Evolutionary conservation across 2,329 filamentous ascomycete genomes (phyloP).

Genomic region (Helicocarpus griseus): DNA sequence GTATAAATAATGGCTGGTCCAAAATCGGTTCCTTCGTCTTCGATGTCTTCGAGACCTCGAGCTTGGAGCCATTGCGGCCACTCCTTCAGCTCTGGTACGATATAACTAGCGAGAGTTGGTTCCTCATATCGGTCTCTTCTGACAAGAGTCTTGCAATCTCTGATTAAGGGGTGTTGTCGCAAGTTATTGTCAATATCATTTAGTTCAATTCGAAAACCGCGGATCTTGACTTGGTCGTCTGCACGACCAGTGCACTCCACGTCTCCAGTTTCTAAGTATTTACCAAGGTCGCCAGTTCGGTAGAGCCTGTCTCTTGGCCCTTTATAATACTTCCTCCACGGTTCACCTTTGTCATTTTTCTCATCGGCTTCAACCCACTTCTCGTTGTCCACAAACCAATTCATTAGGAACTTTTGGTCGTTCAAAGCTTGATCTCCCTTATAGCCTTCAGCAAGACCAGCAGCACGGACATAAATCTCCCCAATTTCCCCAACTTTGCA

Average conservation of each 20-base stretch:
- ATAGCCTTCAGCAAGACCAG: slow-evolving; percentile 76
- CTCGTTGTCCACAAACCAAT: slow-evolving; percentile 74
- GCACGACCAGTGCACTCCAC: slow-evolving; percentile 70
- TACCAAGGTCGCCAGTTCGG: slow-evolving; percentile 74
- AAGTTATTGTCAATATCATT: slow-evolving; percentile 85
- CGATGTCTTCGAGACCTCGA: slow-evolving; percentile 44
- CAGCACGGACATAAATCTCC: slow-evolving; percentile 74
- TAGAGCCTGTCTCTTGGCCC: slow-evolving; percentile 82
- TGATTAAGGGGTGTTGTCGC: slow-evolving; percentile 61
- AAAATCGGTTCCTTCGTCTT: slow-evolving; percentile 38
- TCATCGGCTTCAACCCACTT: slow-evolving; percentile 59
- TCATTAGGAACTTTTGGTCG: slow-evolving; percentile 65
- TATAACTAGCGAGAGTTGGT: slow-evolving; percentile 75
- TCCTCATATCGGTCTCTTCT: slow-evolving; percentile 78
- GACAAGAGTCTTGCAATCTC: slow-evolving; percentile 79
- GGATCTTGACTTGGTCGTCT: slow-evolving; percentile 89
- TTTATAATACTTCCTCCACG: slow-evolving; percentile 69
- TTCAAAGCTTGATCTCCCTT: slow-evolving; percentile 53
- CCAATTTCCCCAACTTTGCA: slow-evolving; percentile 75
- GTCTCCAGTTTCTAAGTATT: slow-evolving; percentile 59
- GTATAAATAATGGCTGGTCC: slow-evolving; percentile 29
- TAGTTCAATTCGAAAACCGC: slow-evolving; percentile 90
- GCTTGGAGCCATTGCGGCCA: slow-evolving; percentile 61
- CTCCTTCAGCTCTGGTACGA: slow-evolving; percentile 69
- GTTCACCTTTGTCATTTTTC: slow-evolving; percentile 47